These are phyloP conservation scores for Xylaria sp. DNA, from an alignment of 495 filamentous ascomycete species.

Conservation along the genomic window DNA sequence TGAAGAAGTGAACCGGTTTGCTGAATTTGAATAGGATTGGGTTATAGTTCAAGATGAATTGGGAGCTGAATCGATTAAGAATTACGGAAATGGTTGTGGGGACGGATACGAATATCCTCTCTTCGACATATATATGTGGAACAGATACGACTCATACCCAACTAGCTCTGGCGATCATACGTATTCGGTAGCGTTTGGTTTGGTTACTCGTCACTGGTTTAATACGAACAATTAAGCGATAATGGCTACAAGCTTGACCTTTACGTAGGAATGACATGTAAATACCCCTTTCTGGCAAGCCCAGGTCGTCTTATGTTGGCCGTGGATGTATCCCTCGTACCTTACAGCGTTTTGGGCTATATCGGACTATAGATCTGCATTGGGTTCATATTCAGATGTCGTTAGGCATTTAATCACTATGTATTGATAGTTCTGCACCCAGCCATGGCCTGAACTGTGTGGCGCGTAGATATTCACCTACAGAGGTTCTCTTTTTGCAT, in stretches of 20 bases:
- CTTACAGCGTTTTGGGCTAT: neutral
- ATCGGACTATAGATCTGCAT: neutral
- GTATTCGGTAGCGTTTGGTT: neutral
- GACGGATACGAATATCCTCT: neutral
- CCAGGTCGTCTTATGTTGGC: neutral
- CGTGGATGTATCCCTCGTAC: neutral
- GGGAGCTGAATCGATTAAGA: neutral
- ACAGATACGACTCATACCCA: neutral
- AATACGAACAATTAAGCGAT: constrained; percentile 2
- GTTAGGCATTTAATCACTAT: neutral
- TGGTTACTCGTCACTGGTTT: neutral
- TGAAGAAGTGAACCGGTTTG: neutral
- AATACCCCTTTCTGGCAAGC: neutral
- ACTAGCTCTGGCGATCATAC: neutral
- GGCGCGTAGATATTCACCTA: neutral
- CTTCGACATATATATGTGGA: neutral
- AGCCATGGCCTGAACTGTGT: neutral
- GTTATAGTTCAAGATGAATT: neutral
- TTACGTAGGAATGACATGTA: neutral
- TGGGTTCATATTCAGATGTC: neutral
- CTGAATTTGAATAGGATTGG: neutral
- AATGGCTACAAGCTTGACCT: neutral
- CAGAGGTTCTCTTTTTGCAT: neutral
- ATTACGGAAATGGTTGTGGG: neutral
- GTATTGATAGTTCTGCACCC: neutral